Evolutionary conservation across 441 rosid genomes (phyloP).

Genomic region (Adansonia madagascariensis): DNA sequence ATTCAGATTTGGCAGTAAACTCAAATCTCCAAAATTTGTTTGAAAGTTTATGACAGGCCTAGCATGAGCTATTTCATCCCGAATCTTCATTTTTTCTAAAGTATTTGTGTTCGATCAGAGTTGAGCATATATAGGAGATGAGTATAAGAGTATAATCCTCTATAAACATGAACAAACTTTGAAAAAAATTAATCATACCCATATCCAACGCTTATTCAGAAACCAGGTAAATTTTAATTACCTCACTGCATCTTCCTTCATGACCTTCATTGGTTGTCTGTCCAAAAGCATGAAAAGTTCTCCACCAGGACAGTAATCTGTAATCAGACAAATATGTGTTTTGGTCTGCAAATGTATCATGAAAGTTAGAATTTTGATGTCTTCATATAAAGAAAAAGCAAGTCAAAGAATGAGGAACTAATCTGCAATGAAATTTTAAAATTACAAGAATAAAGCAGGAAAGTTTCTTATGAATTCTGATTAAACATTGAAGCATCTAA

Average conservation of each 20-base stretch:
- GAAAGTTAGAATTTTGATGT: slow-evolving; percentile 26
- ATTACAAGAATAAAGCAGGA: neutral
- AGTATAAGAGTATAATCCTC: too few relatives aligned
- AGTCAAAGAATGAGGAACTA: neutral
- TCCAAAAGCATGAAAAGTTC: slow-evolving; percentile 94
- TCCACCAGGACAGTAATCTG: slow-evolving; percentile 94
- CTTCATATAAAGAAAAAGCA: neutral
- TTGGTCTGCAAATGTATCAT: slow-evolving; percentile 62
- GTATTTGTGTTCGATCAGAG: neutral
- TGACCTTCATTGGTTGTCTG: slow-evolving; percentile 79
- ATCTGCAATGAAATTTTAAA: neutral
- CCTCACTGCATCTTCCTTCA: slow-evolving; percentile 95
- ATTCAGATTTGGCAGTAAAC: neutral
- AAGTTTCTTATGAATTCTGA: neutral
- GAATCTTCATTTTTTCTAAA: neutral
- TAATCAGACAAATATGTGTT: slow-evolving; percentile 92
- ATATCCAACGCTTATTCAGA: too few relatives aligned
- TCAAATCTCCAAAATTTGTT: neutral
- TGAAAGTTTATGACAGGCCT: neutral
- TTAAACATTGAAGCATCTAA: slow-evolving; percentile 1
- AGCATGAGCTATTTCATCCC: slow-evolving; percentile 4
- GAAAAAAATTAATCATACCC: too few relatives aligned
- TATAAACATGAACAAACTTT: too few relatives aligned
- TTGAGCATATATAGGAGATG: too few relatives aligned
- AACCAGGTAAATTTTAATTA: slow-evolving; percentile 27